These are phyloP conservation scores for Telfairia occidentalis DNA, from an alignment of 331 rosid genomes.

Conservation along the genomic window DNA sequence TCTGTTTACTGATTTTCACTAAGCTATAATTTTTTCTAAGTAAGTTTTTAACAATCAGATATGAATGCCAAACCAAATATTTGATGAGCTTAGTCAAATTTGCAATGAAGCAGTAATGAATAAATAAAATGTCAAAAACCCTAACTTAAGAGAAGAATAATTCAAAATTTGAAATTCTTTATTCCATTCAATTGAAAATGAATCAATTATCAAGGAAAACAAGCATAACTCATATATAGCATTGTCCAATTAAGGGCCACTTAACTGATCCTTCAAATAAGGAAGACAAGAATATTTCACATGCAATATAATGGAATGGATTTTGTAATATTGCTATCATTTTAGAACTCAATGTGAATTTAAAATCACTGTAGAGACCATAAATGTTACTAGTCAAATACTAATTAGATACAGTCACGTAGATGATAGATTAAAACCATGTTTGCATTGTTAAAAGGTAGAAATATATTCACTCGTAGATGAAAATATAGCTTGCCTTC, in stretches of 20 bases:
- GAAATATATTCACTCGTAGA: conserved; percentile 27
- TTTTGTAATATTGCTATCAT: neutral
- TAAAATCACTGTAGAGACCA: neutral
- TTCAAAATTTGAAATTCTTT: neutral
- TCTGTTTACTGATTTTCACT: neutral
- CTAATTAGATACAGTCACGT: neutral
- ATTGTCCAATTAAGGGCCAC: neutral
- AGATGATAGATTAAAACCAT: neutral
- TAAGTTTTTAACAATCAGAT: too few relatives aligned
- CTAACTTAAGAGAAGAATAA: neutral
- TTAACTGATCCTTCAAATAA: neutral
- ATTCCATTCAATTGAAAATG: neutral
- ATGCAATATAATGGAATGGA: neutral
- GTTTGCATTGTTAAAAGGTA: conserved; percentile 7
- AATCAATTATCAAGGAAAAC: neutral
- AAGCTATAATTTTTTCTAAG: neutral
- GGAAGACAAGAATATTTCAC: too few relatives aligned
- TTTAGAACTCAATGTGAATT: neutral
- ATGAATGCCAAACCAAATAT: too few relatives aligned
- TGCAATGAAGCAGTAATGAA: neutral
- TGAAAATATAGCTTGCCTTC: conserved; percentile 26
- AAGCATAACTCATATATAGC: neutral
- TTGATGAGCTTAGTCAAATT: too few relatives aligned
- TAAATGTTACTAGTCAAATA: neutral
- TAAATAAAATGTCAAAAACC: neutral